Conservation (phyloP, 441 rosid genomes). For the Hura crepitans region DNA sequence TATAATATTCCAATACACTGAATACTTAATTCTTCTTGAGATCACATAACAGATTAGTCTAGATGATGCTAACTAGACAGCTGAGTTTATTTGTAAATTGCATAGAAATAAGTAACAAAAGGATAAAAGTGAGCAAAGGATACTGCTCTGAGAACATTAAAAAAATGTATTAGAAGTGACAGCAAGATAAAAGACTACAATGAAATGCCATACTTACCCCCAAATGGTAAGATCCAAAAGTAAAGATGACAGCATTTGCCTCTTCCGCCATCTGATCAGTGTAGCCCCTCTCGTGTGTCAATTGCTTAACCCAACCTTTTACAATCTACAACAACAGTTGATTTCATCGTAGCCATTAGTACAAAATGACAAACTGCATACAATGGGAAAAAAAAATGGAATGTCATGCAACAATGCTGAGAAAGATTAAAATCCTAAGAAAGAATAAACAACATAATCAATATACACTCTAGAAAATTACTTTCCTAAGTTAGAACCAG, state of each 20-base stretch:
- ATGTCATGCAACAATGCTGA: neutral
- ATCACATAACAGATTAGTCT: neutral
- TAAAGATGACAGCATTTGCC: conserved; percentile 63
- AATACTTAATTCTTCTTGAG: neutral
- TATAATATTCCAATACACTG: neutral
- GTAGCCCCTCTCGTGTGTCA: conserved; percentile 53
- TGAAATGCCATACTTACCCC: conserved; percentile 42
- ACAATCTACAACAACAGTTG: conserved; percentile 40
- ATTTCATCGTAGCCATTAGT: neutral
- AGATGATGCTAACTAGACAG: neutral
- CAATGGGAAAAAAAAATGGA: neutral
- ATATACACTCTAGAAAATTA: neutral
- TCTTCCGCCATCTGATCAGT: conserved; percentile 64
- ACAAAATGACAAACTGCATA: neutral
- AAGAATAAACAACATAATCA: neutral
- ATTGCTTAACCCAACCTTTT: conserved; percentile 59
- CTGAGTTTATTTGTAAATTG: neutral
- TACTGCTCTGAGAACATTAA: neutral
- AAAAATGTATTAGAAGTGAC: neutral
- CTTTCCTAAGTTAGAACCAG: neutral
- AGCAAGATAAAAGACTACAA: neutral
- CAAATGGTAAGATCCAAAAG: conserved; percentile 65
- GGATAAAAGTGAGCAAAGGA: neutral
- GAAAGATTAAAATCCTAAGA: neutral
- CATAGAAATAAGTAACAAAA: neutral